These are phyloP conservation scores for Colletotrichum tamarilloi DNA, from an alignment of 2,329 filamentous ascomycete species.

Conservation along the genomic window DNA sequence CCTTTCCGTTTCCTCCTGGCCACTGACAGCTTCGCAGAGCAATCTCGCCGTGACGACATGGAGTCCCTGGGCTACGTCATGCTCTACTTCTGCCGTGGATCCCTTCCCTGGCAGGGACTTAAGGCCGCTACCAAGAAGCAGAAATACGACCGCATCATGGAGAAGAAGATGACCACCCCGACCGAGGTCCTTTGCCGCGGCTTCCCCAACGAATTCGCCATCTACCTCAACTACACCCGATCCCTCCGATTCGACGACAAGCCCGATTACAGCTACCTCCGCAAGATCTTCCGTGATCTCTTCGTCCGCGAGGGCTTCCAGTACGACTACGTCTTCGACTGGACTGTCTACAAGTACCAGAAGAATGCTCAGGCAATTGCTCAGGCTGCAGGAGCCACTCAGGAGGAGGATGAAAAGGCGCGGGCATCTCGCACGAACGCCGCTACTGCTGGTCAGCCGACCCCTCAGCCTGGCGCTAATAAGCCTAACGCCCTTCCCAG, in stretches of 20 bases:
- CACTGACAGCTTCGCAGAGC: slow-evolving; percentile 69
- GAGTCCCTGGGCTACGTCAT: slow-evolving; percentile 99
- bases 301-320: slow-evolving; percentile 99
- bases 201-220: slow-evolving; percentile 99
- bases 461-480: slow-evolving; percentile 67
- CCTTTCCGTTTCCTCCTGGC: background rate
- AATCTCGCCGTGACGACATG: slow-evolving; percentile 99
- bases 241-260: slow-evolving; percentile 99
- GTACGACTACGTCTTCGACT: slow-evolving; percentile 99
- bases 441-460: slow-evolving; percentile 71
- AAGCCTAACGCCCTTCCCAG: slow-evolving; percentile 81
- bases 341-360: slow-evolving; percentile 99
- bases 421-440: slow-evolving; percentile 74
- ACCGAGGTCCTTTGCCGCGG: slow-evolving; percentile 98
- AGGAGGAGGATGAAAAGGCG: slow-evolving; percentile 81
- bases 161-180: slow-evolving; percentile 99
- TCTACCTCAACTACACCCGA: slow-evolving; percentile 99
- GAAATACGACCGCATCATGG: slow-evolving; percentile 99
- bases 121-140: slow-evolving; percentile 99
- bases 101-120: slow-evolving; percentile 97
- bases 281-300: slow-evolving; percentile 99
- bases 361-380: slow-evolving; percentile 94
- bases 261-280: slow-evolving; percentile 99
- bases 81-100: slow-evolving; percentile 99
- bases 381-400: slow-evolving; percentile 72